Percentiles rank a stretch among this genome's conserved stretches.
Conservation (phyloP, 1,284 basidiomycete genomes). For the Ceratobasidium sp. region DNA sequence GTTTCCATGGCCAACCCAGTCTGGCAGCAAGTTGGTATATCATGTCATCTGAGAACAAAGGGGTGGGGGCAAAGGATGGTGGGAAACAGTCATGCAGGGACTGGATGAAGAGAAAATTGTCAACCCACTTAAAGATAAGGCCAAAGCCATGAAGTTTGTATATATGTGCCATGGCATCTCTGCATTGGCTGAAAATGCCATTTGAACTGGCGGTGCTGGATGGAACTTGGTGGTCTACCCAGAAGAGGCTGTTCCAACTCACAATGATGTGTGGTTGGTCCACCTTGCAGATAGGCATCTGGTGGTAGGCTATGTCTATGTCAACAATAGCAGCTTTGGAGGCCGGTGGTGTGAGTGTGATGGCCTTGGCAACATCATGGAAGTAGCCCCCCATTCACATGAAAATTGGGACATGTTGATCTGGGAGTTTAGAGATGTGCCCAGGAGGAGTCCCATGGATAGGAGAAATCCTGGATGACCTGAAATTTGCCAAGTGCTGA, state of each 20-base stretch:
- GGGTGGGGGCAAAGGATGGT: no score
- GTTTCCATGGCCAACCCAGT: slow-evolving; percentile 46
- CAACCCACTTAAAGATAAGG: slow-evolving; percentile 58
- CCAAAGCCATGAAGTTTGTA: slow-evolving; percentile 53
- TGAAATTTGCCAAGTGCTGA: slow-evolving; percentile 53
- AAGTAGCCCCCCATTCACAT: slow-evolving; percentile 56
- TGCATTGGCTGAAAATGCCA: slow-evolving; percentile 57
- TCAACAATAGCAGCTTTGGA: slow-evolving; percentile 56
- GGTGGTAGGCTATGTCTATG: slow-evolving; percentile 56
- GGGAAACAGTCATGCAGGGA: slow-evolving; percentile 56
- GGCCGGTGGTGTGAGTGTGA: slow-evolving; percentile 50
- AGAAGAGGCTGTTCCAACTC: slow-evolving; percentile 53
- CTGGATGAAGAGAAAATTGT: slow-evolving; percentile 58
- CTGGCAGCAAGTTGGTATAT: slow-evolving; percentile 53
- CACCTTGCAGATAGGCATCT: slow-evolving; percentile 54
- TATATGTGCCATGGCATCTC: slow-evolving; percentile 56
- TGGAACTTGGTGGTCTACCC: slow-evolving; percentile 53
- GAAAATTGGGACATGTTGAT: slow-evolving; percentile 52
- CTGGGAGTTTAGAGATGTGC: no score
- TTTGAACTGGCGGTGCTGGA: slow-evolving; percentile 56
- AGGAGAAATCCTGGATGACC: slow-evolving; percentile 59
- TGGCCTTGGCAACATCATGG: not conserved
- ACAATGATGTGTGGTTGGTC: slow-evolving; percentile 55
- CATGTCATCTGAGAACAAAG: no score
- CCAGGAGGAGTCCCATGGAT: slow-evolving; percentile 50